A percentile compares a stretch with the other conserved stretches of the same genome.
phyloP scores from a whole-genome alignment of 495 filamentous ascomycete species.

The Cairneyella variabilis region DNA sequence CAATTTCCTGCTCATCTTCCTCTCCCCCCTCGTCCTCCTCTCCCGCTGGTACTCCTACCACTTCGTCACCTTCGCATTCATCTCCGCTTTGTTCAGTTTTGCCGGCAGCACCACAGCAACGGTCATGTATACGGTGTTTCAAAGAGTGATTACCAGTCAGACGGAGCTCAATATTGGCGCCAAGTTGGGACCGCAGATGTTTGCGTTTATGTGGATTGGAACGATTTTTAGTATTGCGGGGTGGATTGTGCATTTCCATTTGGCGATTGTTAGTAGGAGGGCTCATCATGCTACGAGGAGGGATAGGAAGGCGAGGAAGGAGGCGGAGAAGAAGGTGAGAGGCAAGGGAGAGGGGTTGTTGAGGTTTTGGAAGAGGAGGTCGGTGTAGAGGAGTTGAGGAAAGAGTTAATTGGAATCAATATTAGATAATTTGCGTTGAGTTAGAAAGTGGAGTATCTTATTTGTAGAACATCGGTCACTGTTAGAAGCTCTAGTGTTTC shows the following conservation, averaged over 20 bases:
- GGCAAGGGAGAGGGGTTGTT: constrained; percentile 1
- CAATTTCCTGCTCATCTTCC: constrained; percentile 62
- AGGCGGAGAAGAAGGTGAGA: constrained; percentile 31
- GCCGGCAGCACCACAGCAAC: constrained; percentile 71
- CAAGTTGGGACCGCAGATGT: constrained; percentile 67
- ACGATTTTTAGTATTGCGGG: constrained; percentile 59
- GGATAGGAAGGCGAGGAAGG: constrained; percentile 52
- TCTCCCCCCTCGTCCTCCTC: constrained; percentile 47
- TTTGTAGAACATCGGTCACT: too few relatives aligned
- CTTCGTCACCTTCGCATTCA: constrained; percentile 39
- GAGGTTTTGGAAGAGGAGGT: constrained; percentile 14
- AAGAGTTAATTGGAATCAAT: too few relatives aligned
- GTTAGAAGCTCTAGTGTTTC: too few relatives aligned
- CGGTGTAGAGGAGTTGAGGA: too few relatives aligned
- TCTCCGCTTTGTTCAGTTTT: constrained; percentile 58
- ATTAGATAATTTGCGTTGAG: too few relatives aligned
- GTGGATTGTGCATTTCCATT: constrained; percentile 65
- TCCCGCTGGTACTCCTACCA: constrained; percentile 46
- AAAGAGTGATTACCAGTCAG: constrained; percentile 61
- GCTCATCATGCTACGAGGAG: constrained; percentile 28
- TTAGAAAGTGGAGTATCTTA: too few relatives aligned
- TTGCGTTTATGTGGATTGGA: constrained; percentile 87
- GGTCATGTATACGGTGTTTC: constrained; percentile 75
- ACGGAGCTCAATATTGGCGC: constrained; percentile 72
- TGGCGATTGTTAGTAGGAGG: constrained; percentile 39